Evolutionary conservation across 169 alveolate species (phyloP).

Genomic region (Besnoitia besnoiti): DNA sequence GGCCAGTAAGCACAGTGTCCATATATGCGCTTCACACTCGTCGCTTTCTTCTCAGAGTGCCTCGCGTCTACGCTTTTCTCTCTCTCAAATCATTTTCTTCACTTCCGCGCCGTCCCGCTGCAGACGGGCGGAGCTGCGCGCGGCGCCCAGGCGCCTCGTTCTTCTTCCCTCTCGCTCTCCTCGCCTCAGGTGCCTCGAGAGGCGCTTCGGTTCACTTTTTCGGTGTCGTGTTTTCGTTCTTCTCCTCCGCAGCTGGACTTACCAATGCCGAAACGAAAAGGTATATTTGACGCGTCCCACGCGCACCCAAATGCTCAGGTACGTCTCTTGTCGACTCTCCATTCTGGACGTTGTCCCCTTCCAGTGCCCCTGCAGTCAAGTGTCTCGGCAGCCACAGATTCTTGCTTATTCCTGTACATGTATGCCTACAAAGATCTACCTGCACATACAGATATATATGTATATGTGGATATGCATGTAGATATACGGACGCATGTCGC

Average conservation of each 20-base stretch:
- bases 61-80: no score
- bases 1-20: conserved; percentile 51
- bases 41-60: no score
- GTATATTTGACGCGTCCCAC: conserved; percentile 60
- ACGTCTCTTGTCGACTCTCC: background rate
- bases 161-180: no score
- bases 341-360: background rate
- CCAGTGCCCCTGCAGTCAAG: no score
- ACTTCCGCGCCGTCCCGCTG: no score
- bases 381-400: background rate
- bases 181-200: no score
- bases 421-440: background rate
- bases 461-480: background rate
- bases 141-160: no score
- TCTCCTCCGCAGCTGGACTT: conserved; percentile 57
- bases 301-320: conserved; percentile 59
- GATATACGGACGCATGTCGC: background rate
- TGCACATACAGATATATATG: background rate
- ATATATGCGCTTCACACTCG: no score
- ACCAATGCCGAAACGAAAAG: conserved; percentile 57
- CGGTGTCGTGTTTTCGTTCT: background rate
- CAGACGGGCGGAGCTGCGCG: no score
- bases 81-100: no score
- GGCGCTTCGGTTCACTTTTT: no score
- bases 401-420: background rate